Base-by-base conservation (phyloP, 257 asterid species). In the Capsicum baccatum region DNA sequence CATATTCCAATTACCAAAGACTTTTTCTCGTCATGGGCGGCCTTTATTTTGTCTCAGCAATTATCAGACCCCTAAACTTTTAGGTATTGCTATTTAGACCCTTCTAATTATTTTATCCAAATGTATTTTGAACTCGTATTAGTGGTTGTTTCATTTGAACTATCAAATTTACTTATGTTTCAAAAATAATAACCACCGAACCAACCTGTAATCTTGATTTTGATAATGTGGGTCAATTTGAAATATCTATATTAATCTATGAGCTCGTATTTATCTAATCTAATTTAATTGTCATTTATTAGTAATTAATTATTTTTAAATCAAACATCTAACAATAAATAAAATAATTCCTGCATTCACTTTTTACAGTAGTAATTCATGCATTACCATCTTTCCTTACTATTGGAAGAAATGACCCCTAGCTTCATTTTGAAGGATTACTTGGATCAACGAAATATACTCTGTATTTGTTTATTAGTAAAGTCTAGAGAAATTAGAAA, bases 61-160 rank as follows among this genome's bases (percentile, higher is more conserved):
- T 19, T 73, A 73, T 48, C 50, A 39, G 8, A 54, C 81, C 47
- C 80, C 81, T 74, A 17, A 26, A 54, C 50, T 78, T 26, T 78
- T 54, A 78, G 0, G 54, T 54, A 78, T 54, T 54, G 9, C 26
- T 54, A 78, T 26, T 14, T 76, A 9, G 26, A 26, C 64, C 81
- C 63, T 26, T 54, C 33, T 5, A 48, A 12, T 73, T 1, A 6
- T 48, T 48, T 74, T 48, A 48, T 19, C n/a, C 37, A 73, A 47
- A 11, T 73, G 19, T 48, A 19, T 74, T 48, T 74, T 74, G 57
- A 48, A n/a, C 35, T 17, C 56, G 17, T 21, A 63, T 10, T 63
- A 33, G 69, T 1, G 39, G 42, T 63, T 10, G 16, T 26, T 26
- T 26, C 33, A 26, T 26, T 26, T 26, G 33, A 26, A 26, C 33